Conservation (phyloP, 129 eudicot genomes). For the Flaveria trinervia region DNA sequence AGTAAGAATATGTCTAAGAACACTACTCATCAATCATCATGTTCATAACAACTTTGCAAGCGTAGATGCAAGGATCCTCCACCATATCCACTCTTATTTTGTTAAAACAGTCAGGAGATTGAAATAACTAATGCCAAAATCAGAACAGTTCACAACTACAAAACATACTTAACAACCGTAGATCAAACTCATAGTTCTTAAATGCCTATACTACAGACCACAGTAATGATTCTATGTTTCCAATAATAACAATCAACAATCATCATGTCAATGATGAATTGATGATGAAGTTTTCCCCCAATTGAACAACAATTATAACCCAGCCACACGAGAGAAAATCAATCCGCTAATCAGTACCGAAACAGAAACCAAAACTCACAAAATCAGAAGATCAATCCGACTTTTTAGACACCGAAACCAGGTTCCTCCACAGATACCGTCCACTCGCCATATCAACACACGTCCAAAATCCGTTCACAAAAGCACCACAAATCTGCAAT, state of each 20-base stretch:
- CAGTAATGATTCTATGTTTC: not conserved
- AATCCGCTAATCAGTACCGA: not conserved
- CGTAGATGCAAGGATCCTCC: not conserved
- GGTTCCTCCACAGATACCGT: slow-evolving; percentile 67
- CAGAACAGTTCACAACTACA: not conserved
- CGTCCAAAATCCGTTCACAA: slow-evolving; percentile 63
- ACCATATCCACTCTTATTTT: slow-evolving; percentile 7
- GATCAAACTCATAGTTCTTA: not conserved
- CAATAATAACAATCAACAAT: not conserved
- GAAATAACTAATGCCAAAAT: not conserved
- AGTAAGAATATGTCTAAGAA: slow-evolving; percentile 11
- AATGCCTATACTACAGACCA: not conserved
- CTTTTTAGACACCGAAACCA: slow-evolving; percentile 46
- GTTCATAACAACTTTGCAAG: slow-evolving; percentile 4
- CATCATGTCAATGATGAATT: not conserved
- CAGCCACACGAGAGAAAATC: not conserved
- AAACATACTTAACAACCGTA: not conserved
- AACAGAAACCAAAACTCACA: slow-evolving; percentile 16
- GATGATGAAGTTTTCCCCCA: not conserved
- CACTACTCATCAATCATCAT: slow-evolving; percentile 6
- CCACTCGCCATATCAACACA: slow-evolving; percentile 91
- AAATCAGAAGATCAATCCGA: slow-evolving; percentile 20
- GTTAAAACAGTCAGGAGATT: slow-evolving; percentile 1
- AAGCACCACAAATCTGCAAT: slow-evolving; percentile 40
- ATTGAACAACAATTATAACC: slow-evolving; percentile 1